These are phyloP conservation scores for Phytophthora aleatoria DNA, from an alignment of 352 stramenopile genomes.

Conservation along the genomic window DNA sequence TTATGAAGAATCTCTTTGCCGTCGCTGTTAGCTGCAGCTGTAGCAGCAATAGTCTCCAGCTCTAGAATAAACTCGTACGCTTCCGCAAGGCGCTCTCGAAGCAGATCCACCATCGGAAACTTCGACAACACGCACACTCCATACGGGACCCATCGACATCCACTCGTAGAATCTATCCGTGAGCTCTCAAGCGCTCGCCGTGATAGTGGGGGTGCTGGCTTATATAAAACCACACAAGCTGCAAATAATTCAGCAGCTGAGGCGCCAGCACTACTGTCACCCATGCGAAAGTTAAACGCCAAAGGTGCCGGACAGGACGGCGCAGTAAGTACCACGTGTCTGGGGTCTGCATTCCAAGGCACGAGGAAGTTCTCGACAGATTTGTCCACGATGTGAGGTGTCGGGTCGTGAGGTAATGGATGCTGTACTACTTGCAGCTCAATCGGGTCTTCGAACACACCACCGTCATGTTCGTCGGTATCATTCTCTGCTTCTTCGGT, in stretches of 20 bases:
- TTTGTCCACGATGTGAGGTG: constrained; percentile 53
- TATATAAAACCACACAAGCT: constrained; percentile 82
- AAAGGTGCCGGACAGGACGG: constrained; percentile 57
- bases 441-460: constrained; percentile 39
- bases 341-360: constrained; percentile 56
- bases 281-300: constrained; percentile 82
- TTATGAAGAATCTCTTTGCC: constrained; percentile 15
- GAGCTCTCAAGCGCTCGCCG: constrained; percentile 63
- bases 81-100: constrained; percentile 81
- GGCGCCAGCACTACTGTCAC: constrained; percentile 61
- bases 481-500: constrained; percentile 19
- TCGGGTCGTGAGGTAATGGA: constrained; percentile 53
- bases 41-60: constrained; percentile 56
- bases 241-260: constrained; percentile 76
- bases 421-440: constrained; percentile 61
- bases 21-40: constrained; percentile 31
- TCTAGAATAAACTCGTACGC: constrained; percentile 85
- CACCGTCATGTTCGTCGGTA: constrained; percentile 12
- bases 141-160: constrained; percentile 75
- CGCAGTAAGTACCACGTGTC: constrained; percentile 47
- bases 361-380: constrained; percentile 79
- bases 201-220: constrained; percentile 66
- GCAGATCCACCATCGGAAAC: constrained; percentile 77
- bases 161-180: constrained; percentile 47
- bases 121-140: constrained; percentile 85